Conservation (phyloP, 495 filamentous ascomycete species). For the Lasiosphaeria miniovina region DNA sequence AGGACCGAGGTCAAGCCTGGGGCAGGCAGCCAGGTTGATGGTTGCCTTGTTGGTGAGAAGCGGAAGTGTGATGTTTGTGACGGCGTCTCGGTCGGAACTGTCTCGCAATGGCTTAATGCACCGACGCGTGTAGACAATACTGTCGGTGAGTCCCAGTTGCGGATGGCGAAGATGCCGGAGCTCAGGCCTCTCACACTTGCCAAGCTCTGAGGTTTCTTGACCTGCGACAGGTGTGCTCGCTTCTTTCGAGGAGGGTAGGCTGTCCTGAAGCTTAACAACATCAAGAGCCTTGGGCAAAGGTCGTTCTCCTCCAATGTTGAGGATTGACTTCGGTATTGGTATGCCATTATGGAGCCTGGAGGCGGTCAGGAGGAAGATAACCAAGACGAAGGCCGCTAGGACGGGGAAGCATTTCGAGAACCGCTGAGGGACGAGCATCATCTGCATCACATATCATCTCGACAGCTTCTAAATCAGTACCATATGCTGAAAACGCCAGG, state of each 20-base stretch:
- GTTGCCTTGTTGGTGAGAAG: constrained; percentile 28
- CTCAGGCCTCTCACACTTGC: constrained; percentile 18
- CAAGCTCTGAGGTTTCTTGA: constrained; percentile 7
- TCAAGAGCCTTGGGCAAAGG: background rate
- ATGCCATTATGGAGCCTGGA: constrained; percentile 21
- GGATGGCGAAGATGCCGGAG: constrained; percentile 24
- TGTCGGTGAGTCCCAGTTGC: constrained; percentile 33
- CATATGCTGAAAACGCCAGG: background rate
- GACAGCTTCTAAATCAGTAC: background rate
- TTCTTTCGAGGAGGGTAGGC: background rate
- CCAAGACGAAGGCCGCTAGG: constrained; percentile 17
- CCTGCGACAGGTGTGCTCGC: constrained; percentile 4
- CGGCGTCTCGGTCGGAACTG: constrained; percentile 24
- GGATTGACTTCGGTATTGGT: constrained; percentile 10
- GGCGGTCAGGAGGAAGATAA: constrained; percentile 18
- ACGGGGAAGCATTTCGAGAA: constrained; percentile 20
- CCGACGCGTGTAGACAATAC: constrained; percentile 37
- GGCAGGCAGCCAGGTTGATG: constrained; percentile 34
- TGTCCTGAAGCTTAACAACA: background rate
- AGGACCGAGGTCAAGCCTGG: constrained; percentile 15
- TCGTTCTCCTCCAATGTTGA: background rate
- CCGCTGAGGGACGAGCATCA: constrained; percentile 18
- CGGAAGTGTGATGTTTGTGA: constrained; percentile 32
- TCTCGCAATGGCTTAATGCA: constrained; percentile 33
- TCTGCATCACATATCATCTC: constrained; percentile 14